phyloP scores from a whole-genome alignment of 306 rosid genomes.

The Lathyrus aphaca region DNA sequence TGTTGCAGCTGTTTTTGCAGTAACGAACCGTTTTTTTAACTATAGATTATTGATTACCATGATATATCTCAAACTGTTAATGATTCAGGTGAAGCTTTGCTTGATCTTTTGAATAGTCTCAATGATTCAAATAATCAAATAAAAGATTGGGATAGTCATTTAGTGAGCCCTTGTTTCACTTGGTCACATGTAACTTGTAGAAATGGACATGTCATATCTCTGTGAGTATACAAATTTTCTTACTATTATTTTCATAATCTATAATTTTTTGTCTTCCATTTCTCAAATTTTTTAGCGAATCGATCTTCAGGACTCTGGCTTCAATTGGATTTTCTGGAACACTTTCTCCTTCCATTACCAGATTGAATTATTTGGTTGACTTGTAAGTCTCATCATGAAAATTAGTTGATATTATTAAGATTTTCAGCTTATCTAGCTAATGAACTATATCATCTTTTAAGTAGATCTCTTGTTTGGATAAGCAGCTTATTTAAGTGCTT shows the following conservation, averaged over 20 bases:
- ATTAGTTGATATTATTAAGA: constrained; percentile 9
- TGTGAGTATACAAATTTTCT: constrained; percentile 53
- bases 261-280: neutral
- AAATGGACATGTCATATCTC: constrained; percentile 72
- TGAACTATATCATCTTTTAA: constrained; percentile 13
- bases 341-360: constrained; percentile 75
- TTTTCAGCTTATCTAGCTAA: constrained; percentile 23
- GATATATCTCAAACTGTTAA: neutral
- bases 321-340: constrained; percentile 82
- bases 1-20: no score
- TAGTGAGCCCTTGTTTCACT: constrained; percentile 89
- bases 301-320: constrained; percentile 70
- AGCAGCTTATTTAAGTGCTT: no score
- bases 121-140: constrained; percentile 67
- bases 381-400: constrained; percentile 60
- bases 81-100: constrained; percentile 74
- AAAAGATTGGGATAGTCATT: constrained; percentile 64
- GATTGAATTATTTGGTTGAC: constrained; percentile 70
- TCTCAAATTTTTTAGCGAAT: constrained; percentile 15
- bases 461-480: no score
- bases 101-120: constrained; percentile 59
- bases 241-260: constrained; percentile 9
- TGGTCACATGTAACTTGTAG: constrained; percentile 85
- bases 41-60: no score
- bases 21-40: no score